phyloP scores from a whole-genome alignment of 495 filamentous ascomycete species.

The Amphirosellinia nigrospora region DNA sequence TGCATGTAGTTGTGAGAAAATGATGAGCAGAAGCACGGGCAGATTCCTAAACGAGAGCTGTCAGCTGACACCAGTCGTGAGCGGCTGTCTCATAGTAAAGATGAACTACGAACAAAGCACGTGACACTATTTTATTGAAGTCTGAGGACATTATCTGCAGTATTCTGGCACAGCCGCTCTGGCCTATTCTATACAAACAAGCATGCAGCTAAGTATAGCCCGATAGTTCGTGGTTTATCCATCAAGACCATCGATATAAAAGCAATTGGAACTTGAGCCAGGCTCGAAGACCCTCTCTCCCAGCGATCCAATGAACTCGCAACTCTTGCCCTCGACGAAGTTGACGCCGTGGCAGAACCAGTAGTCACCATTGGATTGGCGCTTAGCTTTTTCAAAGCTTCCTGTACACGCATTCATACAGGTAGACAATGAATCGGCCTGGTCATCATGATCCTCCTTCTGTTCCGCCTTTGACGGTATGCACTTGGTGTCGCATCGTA shows the following conservation, averaged over 20 bases:
- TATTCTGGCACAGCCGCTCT: not conserved
- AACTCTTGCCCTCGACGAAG: conserved; percentile 36
- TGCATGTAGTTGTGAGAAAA: not conserved
- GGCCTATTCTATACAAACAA: not conserved
- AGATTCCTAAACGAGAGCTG: not conserved
- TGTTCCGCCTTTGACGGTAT: conserved; percentile 28
- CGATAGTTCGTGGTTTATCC: not conserved
- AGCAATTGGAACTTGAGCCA: conserved; percentile 29
- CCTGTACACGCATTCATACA: conserved; percentile 38
- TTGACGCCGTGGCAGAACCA: conserved; percentile 44
- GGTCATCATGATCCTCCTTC: conserved; percentile 31
- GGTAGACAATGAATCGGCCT: conserved; percentile 11
- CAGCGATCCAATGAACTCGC: conserved; percentile 37
- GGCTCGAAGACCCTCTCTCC: conserved; percentile 29
- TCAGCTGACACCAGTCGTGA: not conserved
- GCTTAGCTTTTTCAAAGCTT: conserved; percentile 35
- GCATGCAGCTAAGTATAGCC: not conserved
- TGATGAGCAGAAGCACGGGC: conserved; percentile 1
- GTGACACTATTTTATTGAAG: conserved; percentile 8
- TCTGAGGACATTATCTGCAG: not conserved
- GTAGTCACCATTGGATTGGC: conserved; percentile 27
- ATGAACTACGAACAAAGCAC: not conserved
- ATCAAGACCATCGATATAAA: conserved; percentile 32
- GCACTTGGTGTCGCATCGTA: conserved; percentile 37
- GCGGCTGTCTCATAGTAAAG: not conserved